phyloP scores from a whole-genome alignment of 345 rosid genomes.

The Eucalyptus dawsonii region DNA sequence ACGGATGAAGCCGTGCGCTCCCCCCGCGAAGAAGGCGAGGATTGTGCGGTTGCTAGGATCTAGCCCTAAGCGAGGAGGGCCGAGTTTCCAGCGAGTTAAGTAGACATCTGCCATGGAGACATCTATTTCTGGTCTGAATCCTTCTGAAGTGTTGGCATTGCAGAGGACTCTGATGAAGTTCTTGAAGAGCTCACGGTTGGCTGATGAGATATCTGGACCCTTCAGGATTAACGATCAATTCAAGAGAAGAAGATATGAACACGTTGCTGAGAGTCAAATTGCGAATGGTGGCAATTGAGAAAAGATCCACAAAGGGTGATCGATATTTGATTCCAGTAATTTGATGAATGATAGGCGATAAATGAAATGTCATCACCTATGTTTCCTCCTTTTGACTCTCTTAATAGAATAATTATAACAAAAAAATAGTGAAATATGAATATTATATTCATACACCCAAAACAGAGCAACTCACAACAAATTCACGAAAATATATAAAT shows the following conservation, averaged over 20 bases:
- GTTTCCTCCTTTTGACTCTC: neutral
- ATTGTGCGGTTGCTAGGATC: slow-evolving; percentile 20
- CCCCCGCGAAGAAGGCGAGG: slow-evolving; percentile 63
- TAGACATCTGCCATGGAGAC: slow-evolving; percentile 49
- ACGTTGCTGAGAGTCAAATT: neutral
- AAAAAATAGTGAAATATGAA: neutral
- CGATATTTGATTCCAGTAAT: neutral
- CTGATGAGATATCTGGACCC: slow-evolving; percentile 53
- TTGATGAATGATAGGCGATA: neutral
- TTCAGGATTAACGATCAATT: neutral
- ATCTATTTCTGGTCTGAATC: slow-evolving; percentile 49
- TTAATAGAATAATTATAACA: neutral
- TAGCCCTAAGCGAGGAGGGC: neutral
- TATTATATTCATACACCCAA: neutral
- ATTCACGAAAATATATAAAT: neutral
- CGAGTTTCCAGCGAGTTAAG: slow-evolving; percentile 4
- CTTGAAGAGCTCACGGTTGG: slow-evolving; percentile 31
- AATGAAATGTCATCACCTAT: neutral
- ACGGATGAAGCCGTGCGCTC: slow-evolving; percentile 46
- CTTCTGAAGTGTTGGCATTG: slow-evolving; percentile 71
- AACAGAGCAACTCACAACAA: neutral
- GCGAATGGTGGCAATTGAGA: neutral
- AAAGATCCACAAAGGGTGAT: neutral
- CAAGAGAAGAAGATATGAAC: neutral
- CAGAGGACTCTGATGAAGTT: slow-evolving; percentile 57